Evolutionary conservation across 208 protist species (phyloP).

Genomic region (Trypanosoma rangeli): DNA sequence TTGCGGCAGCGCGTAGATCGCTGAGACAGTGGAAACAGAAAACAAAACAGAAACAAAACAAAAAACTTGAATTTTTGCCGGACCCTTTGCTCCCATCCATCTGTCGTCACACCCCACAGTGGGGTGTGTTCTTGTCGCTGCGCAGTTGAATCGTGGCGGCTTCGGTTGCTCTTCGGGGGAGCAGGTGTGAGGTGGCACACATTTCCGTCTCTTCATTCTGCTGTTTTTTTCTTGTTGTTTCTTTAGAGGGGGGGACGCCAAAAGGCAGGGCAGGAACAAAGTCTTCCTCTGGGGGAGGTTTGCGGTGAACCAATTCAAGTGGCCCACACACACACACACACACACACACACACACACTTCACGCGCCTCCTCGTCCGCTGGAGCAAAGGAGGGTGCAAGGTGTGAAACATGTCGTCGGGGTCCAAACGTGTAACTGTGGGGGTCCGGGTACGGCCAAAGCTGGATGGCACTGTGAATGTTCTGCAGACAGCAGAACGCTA

Average conservation of each 20-base stretch:
- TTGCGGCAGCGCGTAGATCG: background rate
- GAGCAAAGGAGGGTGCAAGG: too few relatives aligned
- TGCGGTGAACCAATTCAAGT: too few relatives aligned
- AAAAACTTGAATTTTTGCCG: too few relatives aligned
- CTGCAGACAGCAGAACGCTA: slow-evolving; percentile 72
- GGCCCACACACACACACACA: too few relatives aligned
- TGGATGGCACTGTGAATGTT: slow-evolving; percentile 53
- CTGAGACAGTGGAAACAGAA: background rate
- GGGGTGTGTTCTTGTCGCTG: too few relatives aligned
- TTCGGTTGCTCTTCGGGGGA: too few relatives aligned
- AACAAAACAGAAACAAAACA: background rate
- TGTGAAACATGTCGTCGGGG: slow-evolving; percentile 14
- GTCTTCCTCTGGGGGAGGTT: too few relatives aligned
- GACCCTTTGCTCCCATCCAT: too few relatives aligned
- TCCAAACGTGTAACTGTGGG: slow-evolving; percentile 75
- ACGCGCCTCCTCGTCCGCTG: background rate
- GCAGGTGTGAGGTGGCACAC: background rate
- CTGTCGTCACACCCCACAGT: too few relatives aligned
- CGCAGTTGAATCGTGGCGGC: too few relatives aligned
- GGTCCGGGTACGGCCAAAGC: slow-evolving; percentile 79
- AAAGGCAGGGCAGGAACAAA: too few relatives aligned
- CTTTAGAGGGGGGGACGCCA: too few relatives aligned
- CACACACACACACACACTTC: background rate
- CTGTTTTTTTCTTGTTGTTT: slow-evolving; percentile 4
- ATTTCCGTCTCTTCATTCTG: background rate